These are phyloP conservation scores for Globisporangium middletonii DNA, from an alignment of 352 stramenopile genomes.

Conservation along the genomic window DNA sequence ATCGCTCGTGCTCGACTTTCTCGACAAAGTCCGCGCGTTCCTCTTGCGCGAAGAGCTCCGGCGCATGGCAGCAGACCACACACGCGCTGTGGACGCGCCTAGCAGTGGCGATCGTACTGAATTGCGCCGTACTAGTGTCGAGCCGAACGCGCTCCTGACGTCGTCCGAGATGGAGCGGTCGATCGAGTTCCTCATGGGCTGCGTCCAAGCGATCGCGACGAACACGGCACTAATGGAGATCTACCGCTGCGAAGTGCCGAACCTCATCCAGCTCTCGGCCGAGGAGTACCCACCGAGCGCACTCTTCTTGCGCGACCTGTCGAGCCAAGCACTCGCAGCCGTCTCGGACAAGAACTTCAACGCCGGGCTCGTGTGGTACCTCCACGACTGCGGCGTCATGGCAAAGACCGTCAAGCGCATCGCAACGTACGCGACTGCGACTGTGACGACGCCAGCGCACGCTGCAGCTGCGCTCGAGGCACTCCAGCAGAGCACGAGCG, in stretches of 20 bases:
- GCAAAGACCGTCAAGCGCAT: constrained; percentile 43
- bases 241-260: constrained; percentile 67
- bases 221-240: constrained; percentile 47
- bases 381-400: constrained; percentile 59
- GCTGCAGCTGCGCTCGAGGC: constrained; percentile 26
- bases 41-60: constrained; percentile 42
- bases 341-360: constrained; percentile 64
- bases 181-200: constrained; percentile 55
- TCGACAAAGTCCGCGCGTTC: constrained; percentile 43
- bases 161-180: constrained; percentile 23
- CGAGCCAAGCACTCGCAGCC: constrained; percentile 32
- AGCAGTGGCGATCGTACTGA: too few species aligned
- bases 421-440: constrained; percentile 26
- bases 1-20: constrained; percentile 60
- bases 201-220: constrained; percentile 47
- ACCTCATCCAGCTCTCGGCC: constrained; percentile 48
- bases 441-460: constrained; percentile 21
- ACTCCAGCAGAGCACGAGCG: constrained; percentile 2
- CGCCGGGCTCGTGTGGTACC: constrained; percentile 65
- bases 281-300: constrained; percentile 53
- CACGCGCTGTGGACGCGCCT: not conserved
- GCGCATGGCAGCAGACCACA: constrained; percentile 9
- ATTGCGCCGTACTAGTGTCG: too few species aligned
- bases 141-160: not conserved
- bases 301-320: constrained; percentile 43